Evolutionary conservation across 805 yeast species (phyloP), one percentile per base, ranked within the genome.

Genomic region (Candida yuanshanica): DNA sequence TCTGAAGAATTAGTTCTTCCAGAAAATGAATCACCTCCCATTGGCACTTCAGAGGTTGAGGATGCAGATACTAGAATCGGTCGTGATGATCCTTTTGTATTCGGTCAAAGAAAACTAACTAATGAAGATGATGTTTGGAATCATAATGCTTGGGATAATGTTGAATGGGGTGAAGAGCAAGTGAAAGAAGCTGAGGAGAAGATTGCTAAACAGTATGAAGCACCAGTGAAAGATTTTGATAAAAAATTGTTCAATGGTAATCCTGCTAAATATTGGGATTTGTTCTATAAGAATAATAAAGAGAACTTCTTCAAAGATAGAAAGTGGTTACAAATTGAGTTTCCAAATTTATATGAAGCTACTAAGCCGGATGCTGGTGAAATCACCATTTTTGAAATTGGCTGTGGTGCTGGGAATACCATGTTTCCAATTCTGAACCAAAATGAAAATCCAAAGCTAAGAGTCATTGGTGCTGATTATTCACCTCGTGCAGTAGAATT

Each of bases 391-490:
- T 71, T 93, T 41, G 99, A 93, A 62, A 83, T 93, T 36, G 99
- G 99, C 4, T 93, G 99, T 65, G 99, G 99, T 42, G 98, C 96
- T 5, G 99, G 99, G 10, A 93, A 93, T 62, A 93, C 99, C 0
- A 75, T 93, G 69, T 93, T 83, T 61, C 99, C 99, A 5, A 81
- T 93, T 17, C 65, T 93, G 43, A 74, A 74, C 41, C 89, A 83
- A 52, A 93, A 93, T 60, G 71, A 85, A 59, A 93, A 93, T 63
- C 79, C 81, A n/a, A 64, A 79, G 21, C 65, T 93, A 39, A 73
- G 67, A 50, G 76, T 93, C 7, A 73, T 77, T 41, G 99, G 95
- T 2, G 93, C 89, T 37, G 99, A 93, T 63, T 93, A 84, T 59
- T 83, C 95, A 43, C 79, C 81, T 44, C 81, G 82, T 47, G 99